Evolutionary conservation across 768 basidiomycete genomes (phyloP), one percentile per base, ranked within the genome.

Genomic region (Trametes cingulata): DNA sequence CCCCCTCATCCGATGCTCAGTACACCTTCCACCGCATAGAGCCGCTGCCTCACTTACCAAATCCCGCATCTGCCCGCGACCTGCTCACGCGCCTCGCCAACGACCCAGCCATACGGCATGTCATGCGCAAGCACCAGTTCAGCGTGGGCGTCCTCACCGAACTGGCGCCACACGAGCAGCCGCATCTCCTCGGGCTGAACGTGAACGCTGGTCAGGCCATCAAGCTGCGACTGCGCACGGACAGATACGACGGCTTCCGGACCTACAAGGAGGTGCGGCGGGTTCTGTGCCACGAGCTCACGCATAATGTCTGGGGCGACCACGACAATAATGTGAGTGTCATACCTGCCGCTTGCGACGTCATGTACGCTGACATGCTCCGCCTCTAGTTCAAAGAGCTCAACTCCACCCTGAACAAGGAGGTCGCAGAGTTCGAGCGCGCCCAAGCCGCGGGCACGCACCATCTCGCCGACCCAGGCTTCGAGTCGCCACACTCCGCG

Each of bases 151-250:
- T 87, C 2, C 75, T 91, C 43, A 91, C 89, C 1, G 90, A 92
- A 72, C 82, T 92, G 17, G 89, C 88, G 15, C 90, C 90, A 0
- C 88, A 89, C 58, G 89, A 91, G 67, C 80, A 87, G 58, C 88
- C 89, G 24, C 56, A 82, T 27, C 71, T 91, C 10, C 77, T 90
- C 3, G 90, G 91, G 0, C 76, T 90, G 39, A 91, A 91, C 66
- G 80, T 80, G 48, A 84, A 83, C 49, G 76, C 72, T 0, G 89
- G 90, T 0, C 75, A 84, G 64, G 73, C 78, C 20, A 89, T 92
- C 65, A 87, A 86, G 68, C 73, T 91, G 2, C 82, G 89, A 17
- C 68, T 91, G 48, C 77, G 90, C 19, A 91, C 90, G 19, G 80
- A 91, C 66, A 74, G 71, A 4, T 90, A 89, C 65, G 88, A 89